Base-by-base conservation (phyloP, 495 filamentous ascomycete genomes). In the Parathielavia appendiculata region DNA sequence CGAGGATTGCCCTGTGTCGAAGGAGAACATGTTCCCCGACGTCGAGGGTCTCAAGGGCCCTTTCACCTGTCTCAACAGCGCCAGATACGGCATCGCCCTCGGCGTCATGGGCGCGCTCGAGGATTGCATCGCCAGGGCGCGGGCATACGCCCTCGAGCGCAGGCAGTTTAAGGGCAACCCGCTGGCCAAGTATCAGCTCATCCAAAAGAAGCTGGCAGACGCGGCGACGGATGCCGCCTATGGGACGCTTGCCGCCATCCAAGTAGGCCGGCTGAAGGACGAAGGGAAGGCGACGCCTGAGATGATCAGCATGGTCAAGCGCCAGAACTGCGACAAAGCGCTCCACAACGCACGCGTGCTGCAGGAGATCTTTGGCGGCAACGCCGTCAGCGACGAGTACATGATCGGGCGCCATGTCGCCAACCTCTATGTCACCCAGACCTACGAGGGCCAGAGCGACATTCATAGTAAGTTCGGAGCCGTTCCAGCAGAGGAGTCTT, bases 291-390 rank as follows among this genome's bases (percentile, higher is more conserved):
- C 81, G 23, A 85, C 88, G 3, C 92, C 93, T 10, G 95, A 98
- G 74, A 97, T 97, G 95, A 95, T 98, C 66, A 92, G 87, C 41
- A 95, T 98, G 90, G 85, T 97, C 66, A 98, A 98, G 79, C 81
- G 93, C 61, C 92, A 97, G 76, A 98, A 98, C 71, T 97, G 95
- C 75, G 93, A 98, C 71, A 81, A 87, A 39, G 92, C 93, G 16
- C 74, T 98, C 64, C 73, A 82, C 13, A 90, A 92, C 66, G 83
- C 92, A 32, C 80, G 93, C 56, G 78, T 80, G 46, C 74, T 98
- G 43, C 93, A 97, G 72, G 93, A 98, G 71, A 79, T 98, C 17
- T 97, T 98, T 75, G 93, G 93, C 38, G 93, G 93, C 12, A 98
- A 98, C 68, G 95, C 95, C 16, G 89, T 92, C 43, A 95, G 90